Percentiles rank a stretch among this genome's conserved stretches.
phyloP scores from a whole-genome alignment of 1,139 yeast genomes.

The Ogataea hybrid region DNA sequence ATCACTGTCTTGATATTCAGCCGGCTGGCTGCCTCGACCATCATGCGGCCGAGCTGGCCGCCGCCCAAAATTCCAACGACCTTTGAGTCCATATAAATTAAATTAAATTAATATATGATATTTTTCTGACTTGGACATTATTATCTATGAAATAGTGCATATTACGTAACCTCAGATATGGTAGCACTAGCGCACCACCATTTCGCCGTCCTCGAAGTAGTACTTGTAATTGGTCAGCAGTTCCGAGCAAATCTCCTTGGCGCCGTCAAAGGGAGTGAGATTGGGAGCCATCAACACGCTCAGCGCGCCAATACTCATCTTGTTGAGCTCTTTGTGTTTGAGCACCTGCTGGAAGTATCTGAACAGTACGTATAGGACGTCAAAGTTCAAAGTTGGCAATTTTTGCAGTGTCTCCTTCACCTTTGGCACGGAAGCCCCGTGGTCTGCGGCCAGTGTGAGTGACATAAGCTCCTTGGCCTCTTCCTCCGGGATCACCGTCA shows the following conservation, averaged over 20 bases:
- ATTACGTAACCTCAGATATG: background rate
- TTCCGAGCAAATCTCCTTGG: slow-evolving; percentile 32
- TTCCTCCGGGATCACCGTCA: slow-evolving; percentile 29
- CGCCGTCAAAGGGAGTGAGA: slow-evolving; percentile 32
- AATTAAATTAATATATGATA: slow-evolving; percentile 2
- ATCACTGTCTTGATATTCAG: slow-evolving; percentile 80
- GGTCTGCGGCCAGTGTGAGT: slow-evolving; percentile 20
- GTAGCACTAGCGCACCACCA: slow-evolving; percentile 4
- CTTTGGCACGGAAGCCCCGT: slow-evolving; percentile 17
- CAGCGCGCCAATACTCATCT: slow-evolving; percentile 60
- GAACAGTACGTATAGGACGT: slow-evolving; percentile 64
- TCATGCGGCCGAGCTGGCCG: slow-evolving; percentile 98
- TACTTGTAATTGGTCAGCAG: slow-evolving; percentile 29
- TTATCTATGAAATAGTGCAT: background rate
- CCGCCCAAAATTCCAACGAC: slow-evolving; percentile 94
- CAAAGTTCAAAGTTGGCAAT: slow-evolving; percentile 50
- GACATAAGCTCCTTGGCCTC: slow-evolving; percentile 28
- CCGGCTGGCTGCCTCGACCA: slow-evolving; percentile 95
- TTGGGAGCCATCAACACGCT: slow-evolving; percentile 35
- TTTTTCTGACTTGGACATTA: background rate
- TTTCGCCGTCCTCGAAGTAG: slow-evolving; percentile 23
- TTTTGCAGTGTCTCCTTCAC: slow-evolving; percentile 20
- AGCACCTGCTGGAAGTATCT: slow-evolving; percentile 66
- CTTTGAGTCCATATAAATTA: slow-evolving; percentile 65
- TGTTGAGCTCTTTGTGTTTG: slow-evolving; percentile 60